Evolutionary conservation across 2,329 filamentous ascomycete species (phyloP).

Genomic region (Metarhizium guizhouense): DNA sequence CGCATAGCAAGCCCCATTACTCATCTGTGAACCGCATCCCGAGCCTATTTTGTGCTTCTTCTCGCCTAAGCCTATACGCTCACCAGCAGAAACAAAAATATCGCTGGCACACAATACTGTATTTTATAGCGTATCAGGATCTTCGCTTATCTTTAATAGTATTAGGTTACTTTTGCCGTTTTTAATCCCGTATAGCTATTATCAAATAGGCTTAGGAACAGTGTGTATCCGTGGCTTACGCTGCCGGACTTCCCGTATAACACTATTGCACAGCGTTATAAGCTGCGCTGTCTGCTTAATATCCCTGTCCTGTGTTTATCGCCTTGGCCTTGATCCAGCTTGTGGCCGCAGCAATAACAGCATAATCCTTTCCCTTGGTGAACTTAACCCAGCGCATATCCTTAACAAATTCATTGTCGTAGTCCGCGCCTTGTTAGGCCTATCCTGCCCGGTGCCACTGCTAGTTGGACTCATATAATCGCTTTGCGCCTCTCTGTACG

Average conservation of each 20-base stretch:
- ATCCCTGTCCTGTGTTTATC: background rate
- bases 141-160: background rate
- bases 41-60: background rate
- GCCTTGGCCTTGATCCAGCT: background rate
- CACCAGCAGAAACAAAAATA: background rate
- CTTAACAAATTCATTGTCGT: background rate
- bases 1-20: background rate
- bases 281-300: background rate
- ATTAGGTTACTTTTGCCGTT: background rate
- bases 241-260: background rate
- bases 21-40: background rate
- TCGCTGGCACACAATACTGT: background rate
- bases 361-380: background rate
- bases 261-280: background rate
- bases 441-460: background rate
- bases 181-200: background rate
- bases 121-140: background rate
- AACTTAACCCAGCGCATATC: background rate
- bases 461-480: background rate
- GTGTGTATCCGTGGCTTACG: background rate
- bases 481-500: background rate
- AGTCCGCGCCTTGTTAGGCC: background rate
- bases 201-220: background rate
- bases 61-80: background rate
- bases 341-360: background rate